phyloP scores from a whole-genome alignment of 306 rosid genomes.

The Carpinus viminea region DNA sequence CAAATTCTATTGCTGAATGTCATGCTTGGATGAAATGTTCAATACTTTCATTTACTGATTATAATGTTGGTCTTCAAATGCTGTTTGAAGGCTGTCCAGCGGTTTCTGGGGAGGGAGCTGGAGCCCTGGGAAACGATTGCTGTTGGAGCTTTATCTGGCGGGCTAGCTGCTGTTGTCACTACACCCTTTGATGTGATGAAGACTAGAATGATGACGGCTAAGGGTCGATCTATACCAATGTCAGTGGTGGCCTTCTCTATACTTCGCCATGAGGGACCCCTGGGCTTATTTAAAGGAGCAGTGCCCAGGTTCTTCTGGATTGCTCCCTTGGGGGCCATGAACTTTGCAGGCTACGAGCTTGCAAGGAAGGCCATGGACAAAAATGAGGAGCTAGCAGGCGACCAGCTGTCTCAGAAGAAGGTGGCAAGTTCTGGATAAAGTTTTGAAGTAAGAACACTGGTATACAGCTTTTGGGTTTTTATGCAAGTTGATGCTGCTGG shows the following conservation, averaged over 20 bases:
- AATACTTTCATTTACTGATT: neutral
- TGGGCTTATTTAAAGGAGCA: constrained; percentile 94
- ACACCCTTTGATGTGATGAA: constrained; percentile 99
- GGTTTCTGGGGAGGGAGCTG: constrained; percentile 71
- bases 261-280: constrained; percentile 84
- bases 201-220: constrained; percentile 98
- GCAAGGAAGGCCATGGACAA: constrained; percentile 94
- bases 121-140: constrained; percentile 95
- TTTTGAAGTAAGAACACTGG: neutral
- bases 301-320: constrained; percentile 98
- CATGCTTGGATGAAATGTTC: neutral
- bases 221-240: constrained; percentile 83
- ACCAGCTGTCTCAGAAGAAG: constrained; percentile 49
- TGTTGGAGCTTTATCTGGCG: constrained; percentile 97
- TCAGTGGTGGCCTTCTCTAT: constrained; percentile 68
- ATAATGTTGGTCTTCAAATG: constrained; percentile 11
- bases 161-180: constrained; percentile 90
- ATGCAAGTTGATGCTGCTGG: constrained; percentile 33
- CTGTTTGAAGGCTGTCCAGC: constrained; percentile 61
- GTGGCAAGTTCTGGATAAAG: constrained; percentile 45
- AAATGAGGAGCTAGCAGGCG: constrained; percentile 52
- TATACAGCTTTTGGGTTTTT: constrained; percentile 14
- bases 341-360: constrained; percentile 96
- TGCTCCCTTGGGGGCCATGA: constrained; percentile 98
- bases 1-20: neutral